Percentiles rank a stretch among this genome's conserved stretches.
phyloP scores from a whole-genome alignment of 805 yeast species.

The Myxozyma neglecta region DNA sequence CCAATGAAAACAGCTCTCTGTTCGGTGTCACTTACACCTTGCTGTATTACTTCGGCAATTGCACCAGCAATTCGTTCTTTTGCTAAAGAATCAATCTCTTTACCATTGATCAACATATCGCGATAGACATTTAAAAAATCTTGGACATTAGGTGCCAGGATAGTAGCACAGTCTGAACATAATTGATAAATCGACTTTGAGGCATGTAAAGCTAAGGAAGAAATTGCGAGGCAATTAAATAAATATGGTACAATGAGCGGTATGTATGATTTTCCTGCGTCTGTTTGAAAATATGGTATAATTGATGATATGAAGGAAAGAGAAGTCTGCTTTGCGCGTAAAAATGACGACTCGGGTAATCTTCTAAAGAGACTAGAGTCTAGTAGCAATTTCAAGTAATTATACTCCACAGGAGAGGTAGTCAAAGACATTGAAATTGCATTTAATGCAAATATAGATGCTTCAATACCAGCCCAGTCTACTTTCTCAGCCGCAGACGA shows the following conservation, averaged over 20 bases:
- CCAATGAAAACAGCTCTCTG: slow-evolving; percentile 6
- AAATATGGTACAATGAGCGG: slow-evolving; percentile 56
- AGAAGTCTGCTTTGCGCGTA: slow-evolving; percentile 49
- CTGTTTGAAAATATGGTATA: slow-evolving; percentile 49
- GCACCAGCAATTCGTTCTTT: slow-evolving; percentile 33
- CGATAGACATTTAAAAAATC: slow-evolving; percentile 14
- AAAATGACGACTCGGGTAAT: slow-evolving; percentile 33
- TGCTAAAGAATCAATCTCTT: slow-evolving; percentile 38
- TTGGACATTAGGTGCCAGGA: slow-evolving; percentile 14
- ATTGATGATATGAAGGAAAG: slow-evolving; percentile 57
- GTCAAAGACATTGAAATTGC: slow-evolving; percentile 55
- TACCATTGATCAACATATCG: slow-evolving; percentile 34
- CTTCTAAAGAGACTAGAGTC: slow-evolving; percentile 37
- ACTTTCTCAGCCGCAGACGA: slow-evolving; percentile 3
- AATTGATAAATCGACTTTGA: slow-evolving; percentile 58
- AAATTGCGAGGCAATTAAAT: slow-evolving; percentile 45
- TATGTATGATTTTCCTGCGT: slow-evolving; percentile 48
- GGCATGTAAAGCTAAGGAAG: slow-evolving; percentile 43
- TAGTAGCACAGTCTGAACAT: slow-evolving; percentile 35
- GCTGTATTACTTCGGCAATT: slow-evolving; percentile 27
- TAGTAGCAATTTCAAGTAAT: slow-evolving; percentile 35
- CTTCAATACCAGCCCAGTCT: slow-evolving; percentile 53
- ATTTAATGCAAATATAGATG: slow-evolving; percentile 59
- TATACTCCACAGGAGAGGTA: slow-evolving; percentile 39
- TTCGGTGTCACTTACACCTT: slow-evolving; percentile 12